Base-by-base conservation (phyloP, 2,329 filamentous ascomycete species). In the Akanthomyces muscarius region DNA sequence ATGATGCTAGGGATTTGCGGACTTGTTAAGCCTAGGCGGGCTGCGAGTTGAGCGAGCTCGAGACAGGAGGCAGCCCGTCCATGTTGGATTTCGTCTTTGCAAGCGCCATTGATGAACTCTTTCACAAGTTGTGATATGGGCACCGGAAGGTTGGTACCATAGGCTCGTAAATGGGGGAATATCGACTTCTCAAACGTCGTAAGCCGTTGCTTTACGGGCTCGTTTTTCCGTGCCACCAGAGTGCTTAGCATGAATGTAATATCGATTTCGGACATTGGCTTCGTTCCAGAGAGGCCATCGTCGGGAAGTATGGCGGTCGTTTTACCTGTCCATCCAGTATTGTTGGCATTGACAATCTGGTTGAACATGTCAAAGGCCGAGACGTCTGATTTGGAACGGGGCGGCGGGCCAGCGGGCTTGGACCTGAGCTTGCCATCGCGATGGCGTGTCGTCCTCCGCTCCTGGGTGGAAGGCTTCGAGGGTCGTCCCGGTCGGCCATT, bases 191-290 rank as follows among this genome's bases (percentile, higher is more conserved):
- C 63, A 42, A 77, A 74, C 5, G 66, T 55, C 0, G 57, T 38
- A 23, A 74, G 68, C n/a, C 59, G 50, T 18, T 54, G n/a, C 54
- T 70, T 70, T 13, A 71, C 64, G 0, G 57, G 50, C 0, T 67
- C 57, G 11, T 41, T 41, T 4, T 65, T 52, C 1, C 50, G 47
- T 2, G 66, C 63, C 7, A 64, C 64, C 4, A 76, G 62, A 28
- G 70, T 66, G 41, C 69, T 71, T 59, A 76, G 65, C 55, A 65
- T 72, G 41, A 69, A 69, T 1, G 70, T 68, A n/a, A 75, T 65
- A 61, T 76, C 70, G 21, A 63, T 56, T 28, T 63, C 61, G 28
- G 45, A 44, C 3, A 44, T n/a, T 13, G 44, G 1, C 2, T 23
- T 13, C 13, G 41, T 38, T n/a, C 13, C 42, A 7, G 55, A 36